Evolutionary conservation across 108 stramenopile species (phyloP).

Genomic region (Stephanodiscus triporus): DNA sequence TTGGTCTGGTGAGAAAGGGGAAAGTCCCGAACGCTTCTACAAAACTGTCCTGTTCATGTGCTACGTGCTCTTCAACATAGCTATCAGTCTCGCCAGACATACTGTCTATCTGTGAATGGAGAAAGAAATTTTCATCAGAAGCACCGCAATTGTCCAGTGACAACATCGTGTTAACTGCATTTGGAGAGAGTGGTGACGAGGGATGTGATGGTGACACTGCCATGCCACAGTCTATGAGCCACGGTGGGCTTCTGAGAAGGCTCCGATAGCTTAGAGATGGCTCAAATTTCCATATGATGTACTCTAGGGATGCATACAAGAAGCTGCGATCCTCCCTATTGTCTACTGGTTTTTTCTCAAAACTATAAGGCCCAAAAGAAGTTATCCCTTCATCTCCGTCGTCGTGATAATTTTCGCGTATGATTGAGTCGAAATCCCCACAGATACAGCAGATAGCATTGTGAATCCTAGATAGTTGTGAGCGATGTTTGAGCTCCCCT

Average conservation of each 20-base stretch:
- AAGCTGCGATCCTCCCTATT: not conserved
- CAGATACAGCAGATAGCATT: constrained; percentile 81
- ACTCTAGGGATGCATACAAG: constrained; percentile 15
- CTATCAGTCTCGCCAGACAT: not conserved
- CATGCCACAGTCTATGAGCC: constrained; percentile 21
- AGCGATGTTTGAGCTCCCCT: constrained; percentile 72
- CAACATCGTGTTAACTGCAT: not conserved
- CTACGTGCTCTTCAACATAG: not conserved
- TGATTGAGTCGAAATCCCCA: constrained; percentile 64
- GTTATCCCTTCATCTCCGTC: constrained; percentile 27
- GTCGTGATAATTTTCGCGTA: constrained; percentile 39
- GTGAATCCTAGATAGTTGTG: constrained; percentile 65
- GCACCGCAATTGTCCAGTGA: no score
- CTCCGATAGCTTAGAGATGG: constrained; percentile 2
- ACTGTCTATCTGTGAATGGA: not conserved
- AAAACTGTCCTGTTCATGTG: constrained; percentile 2
- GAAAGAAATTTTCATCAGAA: not conserved
- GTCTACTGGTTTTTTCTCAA: constrained; percentile 10
- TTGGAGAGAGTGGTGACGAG: not conserved
- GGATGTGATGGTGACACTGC: constrained; percentile 9
- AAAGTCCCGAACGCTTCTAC: not conserved
- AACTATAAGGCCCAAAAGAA: constrained; percentile 36
- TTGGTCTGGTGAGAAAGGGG: not conserved
- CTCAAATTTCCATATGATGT: constrained; percentile 20
- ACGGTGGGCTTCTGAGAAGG: not conserved